These are phyloP conservation scores for Ophiocordyceps sinensis DNA, from an alignment of 2,329 filamentous ascomycete genomes.

Conservation along the genomic window DNA sequence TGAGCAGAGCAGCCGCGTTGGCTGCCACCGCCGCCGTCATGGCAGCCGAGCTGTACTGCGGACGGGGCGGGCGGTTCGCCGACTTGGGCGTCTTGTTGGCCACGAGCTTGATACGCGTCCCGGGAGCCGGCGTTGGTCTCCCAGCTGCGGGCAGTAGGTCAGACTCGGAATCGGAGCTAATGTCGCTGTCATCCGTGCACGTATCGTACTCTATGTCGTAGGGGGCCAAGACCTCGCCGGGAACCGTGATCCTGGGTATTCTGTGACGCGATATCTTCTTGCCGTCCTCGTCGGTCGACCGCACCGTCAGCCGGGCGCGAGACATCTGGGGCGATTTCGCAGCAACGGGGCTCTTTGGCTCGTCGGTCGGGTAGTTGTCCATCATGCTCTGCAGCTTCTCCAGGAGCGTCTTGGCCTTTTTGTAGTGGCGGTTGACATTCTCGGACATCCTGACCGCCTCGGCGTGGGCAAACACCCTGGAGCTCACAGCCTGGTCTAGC, in stretches of 20 bases:
- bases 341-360: slow-evolving; percentile 34
- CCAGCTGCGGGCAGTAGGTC: slow-evolving; percentile 23
- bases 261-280: slow-evolving; percentile 30
- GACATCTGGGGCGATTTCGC: slow-evolving; percentile 39
- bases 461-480: slow-evolving; percentile 43
- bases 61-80: slow-evolving; percentile 23
- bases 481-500: slow-evolving; percentile 37
- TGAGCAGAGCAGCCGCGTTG: slow-evolving; percentile 27
- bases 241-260: slow-evolving; percentile 47
- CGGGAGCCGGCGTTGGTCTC: slow-evolving; percentile 19
- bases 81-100: slow-evolving; percentile 27
- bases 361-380: slow-evolving; percentile 43
- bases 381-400: slow-evolving; percentile 45
- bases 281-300: slow-evolving; percentile 26
- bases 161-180: slow-evolving; percentile 36
- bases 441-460: slow-evolving; percentile 50
- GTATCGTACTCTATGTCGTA: slow-evolving; percentile 50
- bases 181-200: slow-evolving; percentile 37
- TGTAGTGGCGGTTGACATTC: slow-evolving; percentile 47
- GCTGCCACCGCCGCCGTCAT: slow-evolving; percentile 24
- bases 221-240: slow-evolving; percentile 50
- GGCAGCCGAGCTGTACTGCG: slow-evolving; percentile 18
- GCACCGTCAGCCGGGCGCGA: slow-evolving; percentile 32
- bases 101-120: slow-evolving; percentile 35
- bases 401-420: slow-evolving; percentile 42